Conservation (phyloP, 2,329 filamentous ascomycete genomes). For the Elsinoe perseae region DNA sequence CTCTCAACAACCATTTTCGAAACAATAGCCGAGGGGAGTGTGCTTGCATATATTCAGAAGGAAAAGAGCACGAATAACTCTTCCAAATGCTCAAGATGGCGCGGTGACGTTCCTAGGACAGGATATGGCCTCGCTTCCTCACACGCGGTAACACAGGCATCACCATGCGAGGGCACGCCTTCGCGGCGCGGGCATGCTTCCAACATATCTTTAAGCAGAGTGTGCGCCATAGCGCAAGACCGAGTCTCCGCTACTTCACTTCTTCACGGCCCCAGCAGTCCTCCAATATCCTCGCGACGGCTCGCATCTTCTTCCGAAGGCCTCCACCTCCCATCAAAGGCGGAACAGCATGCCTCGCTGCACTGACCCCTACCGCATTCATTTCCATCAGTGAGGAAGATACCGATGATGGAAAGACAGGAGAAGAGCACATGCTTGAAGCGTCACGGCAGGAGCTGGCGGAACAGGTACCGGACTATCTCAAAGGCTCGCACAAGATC, state of each 20-base stretch:
- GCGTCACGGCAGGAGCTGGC: conserved; percentile 69
- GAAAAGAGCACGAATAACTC: too few relatives aligned
- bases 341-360: conserved; percentile 32
- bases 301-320: conserved; percentile 22
- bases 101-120: neutral
- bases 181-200: conserved; percentile 44
- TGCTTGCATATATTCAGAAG: too few relatives aligned
- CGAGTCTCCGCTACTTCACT: conserved; percentile 17
- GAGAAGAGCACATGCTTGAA: conserved; percentile 80
- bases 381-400: conserved; percentile 49
- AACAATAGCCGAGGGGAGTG: too few relatives aligned
- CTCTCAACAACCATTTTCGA: neutral
- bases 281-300: neutral
- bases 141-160: conserved; percentile 10
- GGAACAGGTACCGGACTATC: conserved; percentile 57
- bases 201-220: conserved; percentile 32
- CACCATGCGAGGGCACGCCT: conserved; percentile 44
- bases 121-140: neutral
- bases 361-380: conserved; percentile 51
- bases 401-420: conserved; percentile 52
- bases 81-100: neutral
- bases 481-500: conserved; percentile 52
- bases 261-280: neutral
- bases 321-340: conserved; percentile 31
- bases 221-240: neutral